Evolutionary conservation across 106 monocot species (phyloP), one percentile per base, ranked within the genome.

Genomic region (Dioscorea zingiberensis): DNA sequence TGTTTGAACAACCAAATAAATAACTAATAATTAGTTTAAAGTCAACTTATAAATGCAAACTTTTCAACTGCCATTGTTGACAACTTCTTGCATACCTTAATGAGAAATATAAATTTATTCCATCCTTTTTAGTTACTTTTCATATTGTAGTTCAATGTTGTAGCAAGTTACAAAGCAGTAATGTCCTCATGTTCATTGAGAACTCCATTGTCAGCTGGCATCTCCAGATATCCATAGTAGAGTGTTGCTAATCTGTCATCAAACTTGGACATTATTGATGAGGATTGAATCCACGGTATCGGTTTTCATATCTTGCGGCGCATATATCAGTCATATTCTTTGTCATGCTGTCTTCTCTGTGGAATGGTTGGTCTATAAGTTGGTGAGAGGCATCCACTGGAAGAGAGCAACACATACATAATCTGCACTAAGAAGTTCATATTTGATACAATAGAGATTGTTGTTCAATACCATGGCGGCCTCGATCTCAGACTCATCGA

Each of bases 311-410:
- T 68, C 66, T 73, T 1, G 80, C 76, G 24, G 78, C 25, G 23
- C 85, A 88, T 53, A 88, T 77, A 14, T 85, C 82, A 2, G 73
- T 69, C 22, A 80, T 74, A 44, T 56, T 85, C 65, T 67, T 85
- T 24, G 72, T 59, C 76, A 93, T 75, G 46, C 63, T 23, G 48
- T 93, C 93, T 32, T 85, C 85, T 63, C 38, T 67, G 25, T 83
- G 73, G 64, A 86, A 88, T 69, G 80, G 72, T 45, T 89, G 93
- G 25, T 67, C 61, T 9, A 79, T 9, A 64, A 93, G 80, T 54
- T 93, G 86, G 25, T 81, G 7, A 93, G 69, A 30, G 83, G 81
- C 89, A 93, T 93, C 93, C 93, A 93, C 93, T 89, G 75, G 10
- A 76, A 25, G 16, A 47, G 28, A 38, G 10, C 6, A 38, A 38